phyloP scores from a whole-genome alignment of 2,329 filamentous ascomycete species.

The Neoscytalidium dimidiatum region DNA sequence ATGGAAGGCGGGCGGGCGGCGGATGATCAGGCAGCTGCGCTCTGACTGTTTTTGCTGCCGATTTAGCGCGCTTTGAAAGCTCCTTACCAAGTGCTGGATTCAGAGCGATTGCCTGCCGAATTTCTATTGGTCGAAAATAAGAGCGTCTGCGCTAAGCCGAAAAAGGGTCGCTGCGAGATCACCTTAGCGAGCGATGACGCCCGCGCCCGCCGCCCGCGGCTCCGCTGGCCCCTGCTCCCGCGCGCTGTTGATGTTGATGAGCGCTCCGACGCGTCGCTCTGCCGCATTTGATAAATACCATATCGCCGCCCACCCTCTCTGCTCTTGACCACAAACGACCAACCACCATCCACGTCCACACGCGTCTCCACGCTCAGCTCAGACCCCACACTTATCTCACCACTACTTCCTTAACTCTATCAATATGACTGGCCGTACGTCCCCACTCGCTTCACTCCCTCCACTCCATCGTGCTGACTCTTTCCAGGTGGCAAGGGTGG shows the following conservation, averaged over 20 bases:
- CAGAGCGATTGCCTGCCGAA: slow-evolving; percentile 2
- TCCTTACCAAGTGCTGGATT: slow-evolving; percentile 24
- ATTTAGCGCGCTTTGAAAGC: slow-evolving; percentile 23
- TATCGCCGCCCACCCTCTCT: neutral
- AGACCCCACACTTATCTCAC: slow-evolving; percentile 5
- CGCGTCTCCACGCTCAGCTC: slow-evolving; percentile 1
- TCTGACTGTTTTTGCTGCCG: slow-evolving; percentile 12
- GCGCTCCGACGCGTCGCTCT: slow-evolving; percentile 13
- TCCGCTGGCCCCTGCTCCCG: neutral
- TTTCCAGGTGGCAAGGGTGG: slow-evolving; percentile 54
- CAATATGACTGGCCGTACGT: slow-evolving; percentile 51
- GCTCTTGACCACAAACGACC: neutral
- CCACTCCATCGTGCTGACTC: slow-evolving; percentile 30
- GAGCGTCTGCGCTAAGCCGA: slow-evolving; percentile 8
- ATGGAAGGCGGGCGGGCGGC: slow-evolving; percentile 31
- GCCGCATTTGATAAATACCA: slow-evolving; percentile 19
- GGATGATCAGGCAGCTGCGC: slow-evolving; percentile 36
- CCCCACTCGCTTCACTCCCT: neutral
- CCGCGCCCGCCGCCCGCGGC: neutral
- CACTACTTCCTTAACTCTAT: slow-evolving; percentile 9
- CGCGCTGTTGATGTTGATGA: slow-evolving; percentile 14
- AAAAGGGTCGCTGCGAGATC: slow-evolving; percentile 8
- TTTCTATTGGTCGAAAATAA: slow-evolving; percentile 19
- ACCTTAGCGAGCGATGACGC: slow-evolving; percentile 11
- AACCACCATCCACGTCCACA: slow-evolving; percentile 1